Evolutionary conservation across 352 stramenopile species (phyloP).

Genomic region (Phytophthora citricola): DNA sequence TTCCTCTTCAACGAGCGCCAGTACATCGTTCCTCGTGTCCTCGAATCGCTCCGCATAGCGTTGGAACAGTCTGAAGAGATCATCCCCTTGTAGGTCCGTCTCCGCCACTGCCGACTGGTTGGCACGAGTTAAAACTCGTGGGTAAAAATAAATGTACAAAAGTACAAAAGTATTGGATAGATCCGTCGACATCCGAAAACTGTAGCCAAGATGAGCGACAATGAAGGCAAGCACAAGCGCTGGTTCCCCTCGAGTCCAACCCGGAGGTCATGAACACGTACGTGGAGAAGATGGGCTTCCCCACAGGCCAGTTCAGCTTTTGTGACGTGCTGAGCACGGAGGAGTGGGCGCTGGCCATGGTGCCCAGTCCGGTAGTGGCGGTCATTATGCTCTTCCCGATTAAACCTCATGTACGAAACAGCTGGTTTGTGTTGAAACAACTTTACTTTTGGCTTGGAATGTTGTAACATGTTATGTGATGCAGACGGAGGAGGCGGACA

Average conservation of each 20-base stretch:
- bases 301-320: slow-evolving; percentile 87
- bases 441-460: not conserved
- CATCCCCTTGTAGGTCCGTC: too few species aligned
- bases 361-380: slow-evolving; percentile 91
- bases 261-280: slow-evolving; percentile 96
- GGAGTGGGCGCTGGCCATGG: slow-evolving; percentile 97
- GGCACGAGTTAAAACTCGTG: too few species aligned
- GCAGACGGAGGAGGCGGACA: slow-evolving; percentile 79
- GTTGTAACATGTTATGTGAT: slow-evolving; percentile 12
- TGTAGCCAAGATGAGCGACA: slow-evolving; percentile 48
- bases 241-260: slow-evolving; percentile 96
- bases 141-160: slow-evolving; percentile 4
- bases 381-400: slow-evolving; percentile 97
- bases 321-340: slow-evolving; percentile 96
- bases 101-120: too few species aligned
- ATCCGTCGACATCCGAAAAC: not conserved
- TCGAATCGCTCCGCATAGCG: too few species aligned
- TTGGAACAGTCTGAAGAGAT: too few species aligned
- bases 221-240: slow-evolving; percentile 58
- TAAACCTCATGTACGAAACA: slow-evolving; percentile 73
- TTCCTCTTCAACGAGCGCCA: too few species aligned
- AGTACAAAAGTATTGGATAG: too few species aligned
- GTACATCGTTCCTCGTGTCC: too few species aligned
- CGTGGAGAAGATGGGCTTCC: slow-evolving; percentile 93
- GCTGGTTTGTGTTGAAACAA: slow-evolving; percentile 18